Conservation (phyloP, 2,329 filamentous ascomycete genomes). For the Acrodontium crateriforme region DNA sequence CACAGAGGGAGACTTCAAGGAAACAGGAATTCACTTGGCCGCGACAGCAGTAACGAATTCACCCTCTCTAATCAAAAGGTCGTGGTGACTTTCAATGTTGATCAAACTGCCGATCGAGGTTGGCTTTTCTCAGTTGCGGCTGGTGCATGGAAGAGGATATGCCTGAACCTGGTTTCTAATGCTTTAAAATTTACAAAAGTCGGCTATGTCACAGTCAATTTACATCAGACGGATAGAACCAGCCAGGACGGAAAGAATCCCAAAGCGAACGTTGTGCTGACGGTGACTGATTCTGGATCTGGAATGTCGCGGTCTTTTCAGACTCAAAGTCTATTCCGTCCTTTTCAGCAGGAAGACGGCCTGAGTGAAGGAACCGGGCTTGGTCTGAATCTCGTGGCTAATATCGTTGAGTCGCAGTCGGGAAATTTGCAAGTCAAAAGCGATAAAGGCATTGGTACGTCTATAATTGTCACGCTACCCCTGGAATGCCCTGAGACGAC, state of each 20-base stretch:
- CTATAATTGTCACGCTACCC: conserved; percentile 7
- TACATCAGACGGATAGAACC: conserved; percentile 6
- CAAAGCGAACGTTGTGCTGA: conserved; percentile 6
- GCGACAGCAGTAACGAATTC: not conserved
- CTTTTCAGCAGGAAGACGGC: conserved; percentile 50
- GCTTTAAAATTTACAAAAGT: conserved; percentile 30
- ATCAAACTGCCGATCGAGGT: not conserved
- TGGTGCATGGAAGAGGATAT: conserved; percentile 30
- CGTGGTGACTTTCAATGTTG: conserved; percentile 1
- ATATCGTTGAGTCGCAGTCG: conserved; percentile 44
- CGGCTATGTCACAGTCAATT: conserved; percentile 25
- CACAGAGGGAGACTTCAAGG: too few species aligned
- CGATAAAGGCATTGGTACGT: conserved; percentile 12
- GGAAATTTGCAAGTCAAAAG: conserved; percentile 43
- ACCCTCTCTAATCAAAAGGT: not conserved
- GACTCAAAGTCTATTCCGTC: conserved; percentile 45
- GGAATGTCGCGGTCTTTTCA: conserved; percentile 53
- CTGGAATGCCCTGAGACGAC: not conserved
- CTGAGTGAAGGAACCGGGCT: conserved; percentile 48
- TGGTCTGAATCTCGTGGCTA: conserved; percentile 49
- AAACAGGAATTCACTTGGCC: too few species aligned
- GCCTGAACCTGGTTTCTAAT: conserved; percentile 36
- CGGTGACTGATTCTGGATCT: conserved; percentile 48
- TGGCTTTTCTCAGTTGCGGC: conserved; percentile 10
- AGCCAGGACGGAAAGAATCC: conserved; percentile 4